A percentile compares a stretch with the other conserved stretches of the same genome.
These are phyloP conservation scores for Auriculariales sp. DNA, from an alignment of 768 basidiomycete species.

Conservation along the genomic window DNA sequence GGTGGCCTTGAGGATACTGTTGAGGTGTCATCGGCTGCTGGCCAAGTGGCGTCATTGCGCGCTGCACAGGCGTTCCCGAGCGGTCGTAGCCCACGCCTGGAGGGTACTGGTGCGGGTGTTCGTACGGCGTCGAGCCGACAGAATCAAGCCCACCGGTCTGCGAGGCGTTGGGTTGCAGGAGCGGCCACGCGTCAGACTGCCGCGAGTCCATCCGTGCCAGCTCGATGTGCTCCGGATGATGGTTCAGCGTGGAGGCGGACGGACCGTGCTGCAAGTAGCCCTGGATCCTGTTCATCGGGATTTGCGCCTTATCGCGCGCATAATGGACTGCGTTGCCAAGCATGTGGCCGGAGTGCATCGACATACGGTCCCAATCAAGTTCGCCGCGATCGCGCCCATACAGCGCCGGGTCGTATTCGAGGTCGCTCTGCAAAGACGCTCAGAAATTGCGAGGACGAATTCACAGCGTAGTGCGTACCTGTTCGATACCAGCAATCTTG, in stretches of 20 bases:
- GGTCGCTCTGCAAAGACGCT: constrained; percentile 32
- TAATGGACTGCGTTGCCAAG: constrained; percentile 16
- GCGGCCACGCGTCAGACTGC: neutral
- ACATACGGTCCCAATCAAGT: constrained; percentile 75
- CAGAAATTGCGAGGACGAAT: neutral
- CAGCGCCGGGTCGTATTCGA: constrained; percentile 69
- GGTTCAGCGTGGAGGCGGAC: neutral
- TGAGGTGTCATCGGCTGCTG: neutral
- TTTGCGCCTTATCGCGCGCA: neutral
- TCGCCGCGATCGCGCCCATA: constrained; percentile 76
- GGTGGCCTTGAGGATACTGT: neutral
- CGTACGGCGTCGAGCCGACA: neutral
- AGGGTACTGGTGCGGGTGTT: neutral
- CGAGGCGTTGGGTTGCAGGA: neutral
- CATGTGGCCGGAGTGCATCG: constrained; percentile 36
- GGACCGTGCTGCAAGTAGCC: neutral
- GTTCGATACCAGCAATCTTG: constrained; percentile 68
- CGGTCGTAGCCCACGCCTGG: neutral
- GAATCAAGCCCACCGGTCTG: neutral
- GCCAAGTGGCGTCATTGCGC: too few species aligned
- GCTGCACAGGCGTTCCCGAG: neutral
- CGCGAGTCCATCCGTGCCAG: neutral
- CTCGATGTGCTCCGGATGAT: neutral
- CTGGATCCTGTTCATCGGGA: neutral
- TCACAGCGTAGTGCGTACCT: constrained; percentile 26